Evolutionary conservation across 257 asterid genomes (phyloP), one percentile per base, ranked within the genome.

Genomic region (Echium plantagineum): DNA sequence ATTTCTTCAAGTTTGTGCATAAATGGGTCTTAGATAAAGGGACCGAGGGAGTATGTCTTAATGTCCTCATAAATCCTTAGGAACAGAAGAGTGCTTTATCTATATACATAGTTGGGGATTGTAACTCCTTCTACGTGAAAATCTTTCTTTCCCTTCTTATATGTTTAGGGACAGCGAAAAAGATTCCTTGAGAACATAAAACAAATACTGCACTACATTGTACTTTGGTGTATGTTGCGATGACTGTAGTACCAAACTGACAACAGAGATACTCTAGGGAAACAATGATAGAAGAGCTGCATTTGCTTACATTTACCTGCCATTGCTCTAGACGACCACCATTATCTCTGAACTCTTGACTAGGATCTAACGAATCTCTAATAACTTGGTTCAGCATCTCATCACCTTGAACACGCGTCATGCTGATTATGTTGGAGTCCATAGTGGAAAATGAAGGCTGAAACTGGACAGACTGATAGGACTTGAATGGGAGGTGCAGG

Each of bases 301-400:
- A 54, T 74, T 17, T 59, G 47, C 55, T 22, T 16, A 66, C 20
- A 21, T 49, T 57, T 80, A 87, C 98, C 94, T 87, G 91, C 89
- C 90, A 81, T 65, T 76, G 81, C 57, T 78, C 83, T 72, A 76
- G 59, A 71, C 78, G 73, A 76, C 70, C 77, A 26, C 78, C 64
- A 59, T 28, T 72, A 68, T 57, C 69, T 69, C 68, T 74, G 51
- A 66, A 70, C 63, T 74, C 83, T 69, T 75, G 84, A 66, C 68
- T 68, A 51, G 70, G 69, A 24, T 77, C 64, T 46, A 61, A 60
- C 58, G 67, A 66, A 63, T 79, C 78, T 31, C 72, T 61, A 59
- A 76, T 82, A 62, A 73, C 81, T 71, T 73, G 83, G 66, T 74
- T 89, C 71, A 63, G 75, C 72, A 77, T 63, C 60, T 74, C 85